phyloP scores from a whole-genome alignment of 305 asterid species.

The Fraxinus paxiana region DNA sequence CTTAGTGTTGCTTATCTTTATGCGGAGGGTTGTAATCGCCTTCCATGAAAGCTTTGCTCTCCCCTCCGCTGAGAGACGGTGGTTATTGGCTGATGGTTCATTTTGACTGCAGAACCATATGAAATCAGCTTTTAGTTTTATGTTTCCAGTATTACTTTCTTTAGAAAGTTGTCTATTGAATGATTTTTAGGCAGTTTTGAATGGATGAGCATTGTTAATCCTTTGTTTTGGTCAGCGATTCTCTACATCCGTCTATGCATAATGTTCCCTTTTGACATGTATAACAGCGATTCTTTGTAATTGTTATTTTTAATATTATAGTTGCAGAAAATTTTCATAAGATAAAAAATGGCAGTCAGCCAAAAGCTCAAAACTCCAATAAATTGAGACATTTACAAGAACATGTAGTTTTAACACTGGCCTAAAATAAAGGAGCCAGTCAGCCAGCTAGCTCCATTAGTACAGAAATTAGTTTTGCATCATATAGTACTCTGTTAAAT shows the following conservation, averaged over 20 bases:
- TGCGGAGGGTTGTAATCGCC: neutral
- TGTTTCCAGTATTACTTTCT: neutral
- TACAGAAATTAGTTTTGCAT: neutral
- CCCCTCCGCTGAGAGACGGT: neutral
- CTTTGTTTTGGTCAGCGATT: neutral
- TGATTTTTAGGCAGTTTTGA: neutral
- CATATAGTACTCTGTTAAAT: neutral
- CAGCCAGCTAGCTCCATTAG: neutral
- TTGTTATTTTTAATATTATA: neutral
- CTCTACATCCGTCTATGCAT: neutral
- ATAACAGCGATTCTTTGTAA: neutral
- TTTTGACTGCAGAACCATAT: slow-evolving; percentile 1
- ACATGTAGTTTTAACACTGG: neutral
- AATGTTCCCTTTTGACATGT: neutral
- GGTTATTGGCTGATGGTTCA: slow-evolving; percentile 1
- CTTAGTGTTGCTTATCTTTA: neutral
- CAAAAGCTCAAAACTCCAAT: neutral
- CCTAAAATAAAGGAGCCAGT: neutral
- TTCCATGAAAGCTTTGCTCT: neutral
- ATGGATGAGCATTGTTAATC: neutral
- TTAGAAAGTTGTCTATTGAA: neutral
- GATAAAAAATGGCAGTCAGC: neutral
- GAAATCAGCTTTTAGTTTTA: neutral
- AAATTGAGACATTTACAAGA: neutral
- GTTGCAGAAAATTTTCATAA: neutral